Base-by-base conservation (phyloP, 106 monocot genomes). In the Acorus gramineus region DNA sequence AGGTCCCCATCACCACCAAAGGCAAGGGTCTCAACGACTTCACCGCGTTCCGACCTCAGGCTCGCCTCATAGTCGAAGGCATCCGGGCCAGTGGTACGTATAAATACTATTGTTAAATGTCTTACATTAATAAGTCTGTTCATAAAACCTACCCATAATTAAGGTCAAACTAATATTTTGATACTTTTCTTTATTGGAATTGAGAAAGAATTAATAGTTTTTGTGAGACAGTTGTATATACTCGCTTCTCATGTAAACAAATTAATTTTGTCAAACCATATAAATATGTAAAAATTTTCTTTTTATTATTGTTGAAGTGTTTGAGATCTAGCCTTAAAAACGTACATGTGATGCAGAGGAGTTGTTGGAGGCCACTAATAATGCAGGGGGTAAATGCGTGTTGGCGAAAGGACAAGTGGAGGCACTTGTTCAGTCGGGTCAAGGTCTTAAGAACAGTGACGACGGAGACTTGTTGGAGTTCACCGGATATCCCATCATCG, bases 401-500 rank as follows among this genome's bases (percentile, higher is more conserved):
- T 9, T 10, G 9, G 56, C 73, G 0, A 52, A 65, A 13, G 2
- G 45, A 2, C 50, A 54, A 2, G 47, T 42, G 2, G 42, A 42
- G 7, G 14, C 8, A 0, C 11, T 65, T 0, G 4, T n/a, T 3
- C 3, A 4, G 6, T 8, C 12, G 0, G 73, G 47, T 11, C 11
- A 42, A n/a, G 73, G 73, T 44, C 73, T 73, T 3, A 50, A 5
- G 11, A 73, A 65, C 65, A 45, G 65, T 8, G 58, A 12, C 42
- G 58, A 12, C 42, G 52, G 43, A 6, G 4, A 1, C 42, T 13
- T 65, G 28, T 5, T 63, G 4, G 49, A 6, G 7, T 71, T 71
- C 62, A 55, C 54, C 6, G 63, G 71, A 13, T 71, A 63, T 12
- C 71, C 71, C 2, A 63, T 71, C 11, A 12, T 71, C 55, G 71